phyloP scores from a whole-genome alignment of 192 early-diverging fungal genomes.

The Ambispora gerdemannii region DNA sequence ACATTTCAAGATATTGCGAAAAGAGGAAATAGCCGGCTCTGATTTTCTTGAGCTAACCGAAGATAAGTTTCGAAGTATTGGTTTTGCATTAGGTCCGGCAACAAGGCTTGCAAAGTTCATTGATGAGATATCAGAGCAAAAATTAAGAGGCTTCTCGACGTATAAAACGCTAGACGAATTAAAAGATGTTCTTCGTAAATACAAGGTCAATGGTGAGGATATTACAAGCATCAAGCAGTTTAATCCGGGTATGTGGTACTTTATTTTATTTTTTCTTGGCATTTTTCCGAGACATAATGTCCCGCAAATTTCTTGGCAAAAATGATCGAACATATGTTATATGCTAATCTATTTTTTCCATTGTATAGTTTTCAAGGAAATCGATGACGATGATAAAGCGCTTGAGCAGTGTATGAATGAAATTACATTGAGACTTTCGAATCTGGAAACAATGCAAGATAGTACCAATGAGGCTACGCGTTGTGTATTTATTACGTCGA shows the following conservation, averaged over 20 bases:
- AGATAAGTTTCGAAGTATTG: background rate
- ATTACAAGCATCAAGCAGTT: background rate
- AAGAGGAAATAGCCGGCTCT: background rate
- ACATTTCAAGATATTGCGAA: background rate
- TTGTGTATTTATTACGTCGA: conserved; percentile 5
- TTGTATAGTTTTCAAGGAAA: background rate
- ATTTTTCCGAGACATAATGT: background rate
- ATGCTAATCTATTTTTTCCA: background rate
- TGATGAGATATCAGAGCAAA: background rate
- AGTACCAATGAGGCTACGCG: conserved; percentile 5
- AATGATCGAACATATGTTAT: too few species aligned
- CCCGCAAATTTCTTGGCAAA: too few species aligned
- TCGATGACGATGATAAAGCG: conserved; percentile 8
- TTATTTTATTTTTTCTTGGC: background rate
- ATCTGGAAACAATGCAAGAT: background rate
- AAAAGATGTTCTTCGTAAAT: background rate
- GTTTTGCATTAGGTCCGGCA: background rate
- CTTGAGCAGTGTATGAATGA: background rate
- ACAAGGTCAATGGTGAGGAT: conserved; percentile 3
- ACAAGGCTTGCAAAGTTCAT: background rate
- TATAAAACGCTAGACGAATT: background rate
- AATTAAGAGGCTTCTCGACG: background rate
- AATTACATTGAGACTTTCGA: background rate
- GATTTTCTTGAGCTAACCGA: background rate
- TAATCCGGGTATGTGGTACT: background rate